Conservation (phyloP, 2,329 filamentous ascomycete genomes). For the Colletotrichum tofieldiae region DNA sequence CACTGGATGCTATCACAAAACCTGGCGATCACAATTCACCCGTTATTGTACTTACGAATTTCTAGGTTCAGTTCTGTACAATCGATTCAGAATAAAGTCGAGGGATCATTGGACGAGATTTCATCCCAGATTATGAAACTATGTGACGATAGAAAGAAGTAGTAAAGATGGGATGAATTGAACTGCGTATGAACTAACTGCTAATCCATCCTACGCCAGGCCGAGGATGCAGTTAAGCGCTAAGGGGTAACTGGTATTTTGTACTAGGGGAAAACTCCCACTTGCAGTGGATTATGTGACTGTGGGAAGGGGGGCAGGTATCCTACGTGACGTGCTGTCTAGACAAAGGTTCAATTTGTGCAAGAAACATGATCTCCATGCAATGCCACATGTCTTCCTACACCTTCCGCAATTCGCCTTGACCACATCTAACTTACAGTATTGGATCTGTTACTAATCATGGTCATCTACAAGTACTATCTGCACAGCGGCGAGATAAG, state of each 20-base stretch:
- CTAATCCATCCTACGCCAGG: background rate
- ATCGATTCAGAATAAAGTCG: too few species aligned
- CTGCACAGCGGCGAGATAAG: background rate
- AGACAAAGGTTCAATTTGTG: background rate
- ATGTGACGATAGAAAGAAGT: background rate
- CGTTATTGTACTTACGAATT: background rate
- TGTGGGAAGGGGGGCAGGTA: too few species aligned
- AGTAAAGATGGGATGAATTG: background rate
- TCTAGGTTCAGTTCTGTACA: background rate
- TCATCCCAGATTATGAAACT: background rate
- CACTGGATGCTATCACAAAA: background rate
- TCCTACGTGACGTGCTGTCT: background rate
- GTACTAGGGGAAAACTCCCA: background rate
- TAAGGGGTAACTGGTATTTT: background rate
- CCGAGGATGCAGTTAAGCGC: background rate
- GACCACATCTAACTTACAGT: background rate
- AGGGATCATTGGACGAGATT: background rate
- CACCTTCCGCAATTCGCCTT: background rate
- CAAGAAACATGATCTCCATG: background rate
- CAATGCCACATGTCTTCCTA: background rate
- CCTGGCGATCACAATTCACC: background rate
- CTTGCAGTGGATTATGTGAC: too few species aligned
- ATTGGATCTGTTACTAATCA: too few species aligned
- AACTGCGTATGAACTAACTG: background rate
- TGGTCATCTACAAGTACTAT: background rate